These are phyloP conservation scores for Pyricularia grisea DNA, from an alignment of 2,329 filamentous ascomycete genomes.

Conservation along the genomic window DNA sequence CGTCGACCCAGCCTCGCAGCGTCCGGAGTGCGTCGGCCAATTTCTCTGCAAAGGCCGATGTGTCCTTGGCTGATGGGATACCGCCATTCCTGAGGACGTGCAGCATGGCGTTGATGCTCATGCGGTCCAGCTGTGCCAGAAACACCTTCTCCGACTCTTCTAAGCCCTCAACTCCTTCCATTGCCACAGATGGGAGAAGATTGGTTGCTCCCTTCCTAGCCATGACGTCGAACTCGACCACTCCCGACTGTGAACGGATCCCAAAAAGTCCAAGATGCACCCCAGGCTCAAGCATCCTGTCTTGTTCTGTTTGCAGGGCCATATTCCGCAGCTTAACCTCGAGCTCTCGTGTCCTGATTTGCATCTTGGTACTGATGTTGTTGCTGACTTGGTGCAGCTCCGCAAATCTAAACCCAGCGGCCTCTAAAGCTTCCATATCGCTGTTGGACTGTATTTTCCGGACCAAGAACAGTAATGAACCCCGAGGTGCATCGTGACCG, in stretches of 20 bases:
- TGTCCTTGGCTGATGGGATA: slow-evolving; percentile 28
- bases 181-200: slow-evolving; percentile 48
- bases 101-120: slow-evolving; percentile 28
- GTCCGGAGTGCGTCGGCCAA: slow-evolving; percentile 32
- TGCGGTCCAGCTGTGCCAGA: slow-evolving; percentile 37
- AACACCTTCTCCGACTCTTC: slow-evolving; percentile 45
- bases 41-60: slow-evolving; percentile 29
- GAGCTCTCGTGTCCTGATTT: slow-evolving; percentile 58
- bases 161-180: slow-evolving; percentile 28
- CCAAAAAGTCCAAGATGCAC: slow-evolving; percentile 52
- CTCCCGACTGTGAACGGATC: slow-evolving; percentile 39
- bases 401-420: slow-evolving; percentile 72
- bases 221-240: slow-evolving; percentile 53
- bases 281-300: slow-evolving; percentile 37
- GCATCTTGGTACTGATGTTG: slow-evolving; percentile 63
- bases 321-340: slow-evolving; percentile 53
- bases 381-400: slow-evolving; percentile 57
- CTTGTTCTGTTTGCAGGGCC: slow-evolving; percentile 43
- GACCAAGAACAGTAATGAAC: slow-evolving; percentile 74
- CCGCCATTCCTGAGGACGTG: slow-evolving; percentile 26
- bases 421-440: slow-evolving; percentile 56
- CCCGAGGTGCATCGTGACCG: slow-evolving; percentile 46
- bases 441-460: slow-evolving; percentile 46
- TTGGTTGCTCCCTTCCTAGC: slow-evolving; percentile 47
- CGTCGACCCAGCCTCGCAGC: slow-evolving; percentile 30